Percentiles rank a stretch among this genome's conserved stretches.
These are phyloP conservation scores for Nigrospora sphaerica DNA, from an alignment of 2,329 filamentous ascomycete genomes.

Conservation along the genomic window DNA sequence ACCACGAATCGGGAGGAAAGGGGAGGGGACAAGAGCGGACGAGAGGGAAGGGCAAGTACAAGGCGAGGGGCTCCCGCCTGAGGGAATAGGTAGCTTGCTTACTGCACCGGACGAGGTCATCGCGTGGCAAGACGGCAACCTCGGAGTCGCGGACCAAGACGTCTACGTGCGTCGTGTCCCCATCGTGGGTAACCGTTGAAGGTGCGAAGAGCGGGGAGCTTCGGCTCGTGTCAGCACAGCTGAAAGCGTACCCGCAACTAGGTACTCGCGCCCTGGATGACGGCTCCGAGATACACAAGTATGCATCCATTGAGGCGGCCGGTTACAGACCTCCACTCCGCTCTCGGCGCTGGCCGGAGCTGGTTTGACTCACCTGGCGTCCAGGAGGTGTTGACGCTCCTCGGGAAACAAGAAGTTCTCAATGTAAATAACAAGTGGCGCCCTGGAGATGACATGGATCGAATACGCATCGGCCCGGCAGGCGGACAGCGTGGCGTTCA, in stretches of 20 bases:
- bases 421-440: constrained; percentile 46
- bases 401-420: constrained; percentile 39
- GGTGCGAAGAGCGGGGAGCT: constrained; percentile 42
- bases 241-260: neutral
- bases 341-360: too few relatives aligned
- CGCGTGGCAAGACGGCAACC: constrained; percentile 44
- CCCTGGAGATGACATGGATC: constrained; percentile 39
- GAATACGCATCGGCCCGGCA: constrained; percentile 36
- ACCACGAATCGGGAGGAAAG: too few relatives aligned
- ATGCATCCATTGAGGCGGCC: too few relatives aligned
- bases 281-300: neutral
- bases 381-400: constrained; percentile 39
- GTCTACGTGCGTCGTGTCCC: constrained; percentile 31
- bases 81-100: too few relatives aligned
- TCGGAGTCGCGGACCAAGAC: constrained; percentile 41
- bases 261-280: too few relatives aligned
- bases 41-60: too few relatives aligned
- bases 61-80: neutral
- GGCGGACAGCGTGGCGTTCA: constrained; percentile 22
- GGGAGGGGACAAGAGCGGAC: too few relatives aligned
- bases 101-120: constrained; percentile 22
- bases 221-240: too few relatives aligned
- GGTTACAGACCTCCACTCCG: too few relatives aligned
- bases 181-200: constrained; percentile 43
- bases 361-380: constrained; percentile 36